Evolutionary conservation across 176 grass and related monocot species (phyloP), one percentile per base, ranked within the genome.

Genomic region (Microstegium vimineum): DNA sequence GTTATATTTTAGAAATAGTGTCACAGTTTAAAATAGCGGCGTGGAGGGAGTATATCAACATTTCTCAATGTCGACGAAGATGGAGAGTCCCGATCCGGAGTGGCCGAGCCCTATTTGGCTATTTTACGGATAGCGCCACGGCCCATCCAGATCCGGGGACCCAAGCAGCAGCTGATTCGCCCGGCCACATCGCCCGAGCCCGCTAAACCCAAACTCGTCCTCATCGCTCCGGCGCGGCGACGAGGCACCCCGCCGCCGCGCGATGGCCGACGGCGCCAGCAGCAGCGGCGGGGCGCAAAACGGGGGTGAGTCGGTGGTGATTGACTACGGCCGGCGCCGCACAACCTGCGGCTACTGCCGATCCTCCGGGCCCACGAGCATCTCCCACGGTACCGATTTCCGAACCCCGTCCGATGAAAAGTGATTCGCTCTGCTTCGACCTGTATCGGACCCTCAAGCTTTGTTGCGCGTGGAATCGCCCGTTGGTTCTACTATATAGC

Each of bases 281-380:
- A 97, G 90, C 60, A 93, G 94, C 85, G 85, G 41, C 35, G 69
- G 80, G 2, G 35, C 36, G 47, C 74, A 40, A 28, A 37, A 77
- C 67, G 82, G 52, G 46, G 71, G 79, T 34, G 82, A 93, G 84
- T 88, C 90, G 52, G 86, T 87, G 86, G 88, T 98, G 38, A 81
- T 86, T n/a, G 88, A 98, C 78, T 82, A 86, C 6, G 90, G 84
- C 67, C 80, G 86, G 79, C 78, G 84, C 26, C 81, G 82, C 18
- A 82, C 84, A 1, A 76, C 84, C 64, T 98, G 95, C 76, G 88
- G 86, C 45, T 98, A 98, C 87, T 94, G 90, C 85, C 87, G 66
- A 85, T 94, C 92, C 63, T 76, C 86, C 81, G 60, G 81, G 49
- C 14, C 45, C 27, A 85, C 82, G 16, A 90, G 94, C 90, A 90